Evolutionary conservation across 805 yeast species (phyloP).

Genomic region (Kluyveromyces aestuarii): DNA sequence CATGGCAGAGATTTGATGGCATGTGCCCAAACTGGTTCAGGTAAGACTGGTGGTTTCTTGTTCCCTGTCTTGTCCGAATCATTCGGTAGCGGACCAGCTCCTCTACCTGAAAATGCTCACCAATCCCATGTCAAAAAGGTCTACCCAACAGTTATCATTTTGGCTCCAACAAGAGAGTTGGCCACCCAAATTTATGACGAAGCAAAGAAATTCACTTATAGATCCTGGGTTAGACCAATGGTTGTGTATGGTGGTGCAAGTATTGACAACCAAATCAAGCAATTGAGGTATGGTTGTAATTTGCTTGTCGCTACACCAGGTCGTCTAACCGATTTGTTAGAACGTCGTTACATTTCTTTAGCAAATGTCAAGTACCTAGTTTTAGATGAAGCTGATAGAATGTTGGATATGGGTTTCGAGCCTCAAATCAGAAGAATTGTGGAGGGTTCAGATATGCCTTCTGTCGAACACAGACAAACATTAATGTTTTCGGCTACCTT

Average conservation of each 20-base stretch:
- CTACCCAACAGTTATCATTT: slow-evolving; percentile 85
- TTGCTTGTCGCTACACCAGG: slow-evolving; percentile 98
- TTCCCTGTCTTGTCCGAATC: slow-evolving; percentile 95
- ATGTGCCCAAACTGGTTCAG: slow-evolving; percentile 98
- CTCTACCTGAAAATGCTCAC: slow-evolving; percentile 32
- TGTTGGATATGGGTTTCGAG: slow-evolving; percentile 99
- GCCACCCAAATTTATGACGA: slow-evolving; percentile 95
- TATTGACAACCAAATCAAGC: slow-evolving; percentile 76
- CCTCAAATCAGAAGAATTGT: slow-evolving; percentile 98
- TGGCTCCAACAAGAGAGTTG: slow-evolving; percentile 99
- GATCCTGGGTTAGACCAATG: slow-evolving; percentile 96
- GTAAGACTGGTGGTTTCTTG: slow-evolving; percentile 99
- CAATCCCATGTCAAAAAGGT: slow-evolving; percentile 60
- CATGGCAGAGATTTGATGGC: slow-evolving; percentile 91
- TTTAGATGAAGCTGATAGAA: slow-evolving; percentile 98
- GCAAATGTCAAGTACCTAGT: slow-evolving; percentile 87
- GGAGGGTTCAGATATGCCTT: slow-evolving; percentile 97
- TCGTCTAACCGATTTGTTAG: slow-evolving; percentile 91
- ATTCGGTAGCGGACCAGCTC: slow-evolving; percentile 78
- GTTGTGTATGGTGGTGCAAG: slow-evolving; percentile 99
- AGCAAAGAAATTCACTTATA: slow-evolving; percentile 88
- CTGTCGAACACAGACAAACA: slow-evolving; percentile 84
- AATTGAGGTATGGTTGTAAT: slow-evolving; percentile 90
- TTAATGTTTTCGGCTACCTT: slow-evolving; percentile 98
- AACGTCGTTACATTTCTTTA: slow-evolving; percentile 88